Percentiles rank a stretch among this genome's conserved stretches.
Conservation (phyloP, 2,329 filamentous ascomycete species). For the Penicillium sp. region DNA sequence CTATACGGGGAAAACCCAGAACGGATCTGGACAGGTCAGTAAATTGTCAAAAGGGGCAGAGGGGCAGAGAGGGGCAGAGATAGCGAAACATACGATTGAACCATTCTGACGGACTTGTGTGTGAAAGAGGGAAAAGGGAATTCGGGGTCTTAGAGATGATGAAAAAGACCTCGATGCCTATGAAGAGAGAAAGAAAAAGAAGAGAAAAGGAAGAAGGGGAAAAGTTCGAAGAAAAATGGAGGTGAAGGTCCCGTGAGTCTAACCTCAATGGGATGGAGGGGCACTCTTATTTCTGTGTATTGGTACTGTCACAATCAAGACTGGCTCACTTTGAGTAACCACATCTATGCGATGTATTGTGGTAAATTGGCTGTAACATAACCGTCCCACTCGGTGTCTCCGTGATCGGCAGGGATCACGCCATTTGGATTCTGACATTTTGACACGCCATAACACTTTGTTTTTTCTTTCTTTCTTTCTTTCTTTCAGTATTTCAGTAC, state of each 20-base stretch:
- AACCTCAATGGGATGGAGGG: conserved; percentile 20
- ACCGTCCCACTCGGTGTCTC: neutral
- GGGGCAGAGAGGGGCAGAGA: neutral
- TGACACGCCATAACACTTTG: neutral
- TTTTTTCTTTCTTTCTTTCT: neutral
- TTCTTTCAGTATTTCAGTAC: neutral
- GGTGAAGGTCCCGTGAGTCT: conserved; percentile 22
- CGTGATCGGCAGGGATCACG: conserved; percentile 18
- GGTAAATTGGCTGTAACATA: neutral
- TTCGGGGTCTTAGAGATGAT: conserved; percentile 16
- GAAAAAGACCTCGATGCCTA: conserved; percentile 25
- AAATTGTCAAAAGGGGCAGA: neutral
- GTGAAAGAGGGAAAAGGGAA: conserved; percentile 6
- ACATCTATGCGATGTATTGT: neutral
- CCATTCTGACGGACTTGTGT: conserved; percentile 48
- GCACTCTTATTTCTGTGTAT: neutral
- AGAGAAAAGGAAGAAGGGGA: conserved; percentile 13
- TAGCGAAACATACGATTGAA: conserved; percentile 53
- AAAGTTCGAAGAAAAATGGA: conserved; percentile 25
- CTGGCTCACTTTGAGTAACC: neutral
- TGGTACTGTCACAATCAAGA: neutral
- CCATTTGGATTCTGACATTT: conserved; percentile 4
- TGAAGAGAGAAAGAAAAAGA: conserved; percentile 15
- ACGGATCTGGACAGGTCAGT: conserved; percentile 54
- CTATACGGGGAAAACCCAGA: conserved; percentile 99